Conservation (phyloP, 2,329 filamentous ascomycete species). For the Talaromyces piceae region DNA sequence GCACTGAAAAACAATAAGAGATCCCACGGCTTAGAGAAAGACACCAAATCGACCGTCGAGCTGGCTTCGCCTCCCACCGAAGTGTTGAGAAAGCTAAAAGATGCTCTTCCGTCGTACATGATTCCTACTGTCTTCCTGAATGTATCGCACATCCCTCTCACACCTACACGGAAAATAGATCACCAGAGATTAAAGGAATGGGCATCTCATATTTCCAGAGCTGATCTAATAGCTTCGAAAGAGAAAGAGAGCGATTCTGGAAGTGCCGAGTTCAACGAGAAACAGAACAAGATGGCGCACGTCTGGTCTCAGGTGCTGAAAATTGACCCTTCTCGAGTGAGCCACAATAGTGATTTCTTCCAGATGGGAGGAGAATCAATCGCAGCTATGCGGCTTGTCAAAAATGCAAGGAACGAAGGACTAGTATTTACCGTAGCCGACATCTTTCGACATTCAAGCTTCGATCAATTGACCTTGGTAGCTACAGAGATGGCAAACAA, state of each 20-base stretch:
- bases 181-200: neutral
- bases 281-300: conserved; percentile 10
- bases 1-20: neutral
- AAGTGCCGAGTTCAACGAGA: conserved; percentile 3
- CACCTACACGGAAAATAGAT: conserved; percentile 5
- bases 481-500: neutral
- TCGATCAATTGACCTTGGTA: neutral
- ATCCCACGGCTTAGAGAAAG: neutral
- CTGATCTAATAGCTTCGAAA: conserved; percentile 14
- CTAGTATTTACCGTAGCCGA: conserved; percentile 3
- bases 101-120: conserved; percentile 12
- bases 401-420: conserved; percentile 1
- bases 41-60: neutral
- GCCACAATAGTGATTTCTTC: conserved; percentile 22
- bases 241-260: neutral
- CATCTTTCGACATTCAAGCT: conserved; percentile 1
- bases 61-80: neutral
- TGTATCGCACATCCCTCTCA: neutral
- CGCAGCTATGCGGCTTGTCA: conserved; percentile 16
- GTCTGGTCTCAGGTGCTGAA: conserved; percentile 18
- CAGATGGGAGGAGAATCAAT: conserved; percentile 20
- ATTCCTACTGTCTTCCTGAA: conserved; percentile 1
- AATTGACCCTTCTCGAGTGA: conserved; percentile 12
- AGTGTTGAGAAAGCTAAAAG: neutral
- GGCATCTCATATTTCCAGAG: neutral